Evolutionary conservation across 1,284 basidiomycete species (phyloP).

Genomic region (Phellinidium pouzarii): DNA sequence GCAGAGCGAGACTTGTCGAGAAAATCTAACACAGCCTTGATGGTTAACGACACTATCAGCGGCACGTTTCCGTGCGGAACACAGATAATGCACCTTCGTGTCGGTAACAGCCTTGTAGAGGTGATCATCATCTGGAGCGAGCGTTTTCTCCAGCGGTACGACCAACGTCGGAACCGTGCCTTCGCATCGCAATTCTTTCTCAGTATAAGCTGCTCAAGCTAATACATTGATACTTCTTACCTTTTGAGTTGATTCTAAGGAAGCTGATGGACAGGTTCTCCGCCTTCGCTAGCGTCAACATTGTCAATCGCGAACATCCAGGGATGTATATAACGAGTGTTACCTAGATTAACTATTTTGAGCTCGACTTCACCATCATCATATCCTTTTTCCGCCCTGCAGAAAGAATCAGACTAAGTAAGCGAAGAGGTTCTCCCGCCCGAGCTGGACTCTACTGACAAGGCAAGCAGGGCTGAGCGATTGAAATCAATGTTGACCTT

Average conservation of each 20-base stretch:
- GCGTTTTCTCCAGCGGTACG: conserved; percentile 71
- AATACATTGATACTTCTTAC: conserved; percentile 29
- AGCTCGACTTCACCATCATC: conserved; percentile 59
- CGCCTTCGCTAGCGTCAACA: conserved; percentile 46
- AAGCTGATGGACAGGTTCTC: conserved; percentile 62
- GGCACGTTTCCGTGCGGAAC: conserved; percentile 2
- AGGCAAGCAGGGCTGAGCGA: conserved; percentile 22
- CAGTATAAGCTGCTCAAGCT: not conserved
- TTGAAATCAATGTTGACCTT: not conserved
- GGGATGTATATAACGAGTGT: not conserved
- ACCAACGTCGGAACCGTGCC: conserved; percentile 82
- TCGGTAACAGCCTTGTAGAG: conserved; percentile 78
- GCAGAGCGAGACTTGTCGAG: conserved; percentile 74
- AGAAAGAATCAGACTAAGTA: conserved; percentile 17
- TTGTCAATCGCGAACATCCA: not conserved
- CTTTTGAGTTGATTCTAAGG: conserved; percentile 73
- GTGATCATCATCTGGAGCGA: conserved; percentile 65
- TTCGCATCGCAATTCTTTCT: conserved; percentile 24
- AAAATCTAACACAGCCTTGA: conserved; percentile 70
- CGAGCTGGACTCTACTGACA: conserved; percentile 23
- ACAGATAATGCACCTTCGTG: conserved; percentile 46
- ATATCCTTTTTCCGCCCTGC: conserved; percentile 69
- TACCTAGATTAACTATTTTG: conserved; percentile 57
- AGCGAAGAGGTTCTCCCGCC: conserved; percentile 1
- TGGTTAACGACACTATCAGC: conserved; percentile 9